Base-by-base conservation (phyloP, 495 filamentous ascomycete genomes). In the Tuber borchii region DNA sequence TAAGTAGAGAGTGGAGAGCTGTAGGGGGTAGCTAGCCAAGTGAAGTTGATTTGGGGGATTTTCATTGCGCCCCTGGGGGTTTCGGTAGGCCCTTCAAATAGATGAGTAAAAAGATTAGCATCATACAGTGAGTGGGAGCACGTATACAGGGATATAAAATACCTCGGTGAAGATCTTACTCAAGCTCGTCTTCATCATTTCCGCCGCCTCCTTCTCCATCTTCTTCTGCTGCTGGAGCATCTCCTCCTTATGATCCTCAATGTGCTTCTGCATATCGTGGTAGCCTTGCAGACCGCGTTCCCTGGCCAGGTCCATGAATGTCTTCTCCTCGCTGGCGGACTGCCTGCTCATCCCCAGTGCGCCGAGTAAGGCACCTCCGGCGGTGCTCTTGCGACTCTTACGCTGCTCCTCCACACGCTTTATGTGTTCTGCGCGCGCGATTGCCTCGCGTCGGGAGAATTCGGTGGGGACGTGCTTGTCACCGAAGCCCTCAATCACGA, bases 231-330 rank as follows among this genome's bases (percentile, higher is more conserved):
- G 94, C 86, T 91, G 92, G 80, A 98, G 86, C 93, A 94, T 96
- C 85, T 93, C 93, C 86, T 93, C 92, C 56, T 93, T 95, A 83
- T 98, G 95, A 84, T 94, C 91, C 65, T 90, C 87, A 82, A 99
- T 95, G 85, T 97, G 90, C 81, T 88, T 89, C 85, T 98, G 95
- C 76, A 97, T 88, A 82, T 89, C 83, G 86, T 97, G 89, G 85
- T 98, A 98, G 83, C 93, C 90, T 85, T 91, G 90, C 85, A 93
- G 92, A 39, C 96, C 95, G 51, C 93, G 87, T 86, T 99, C 96
- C 48, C 96, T 90, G 71, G 94, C 91, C 83, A 94, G 90, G 82
- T 99, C 95, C 85, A 92, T 93, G 71, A 96, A 87, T 91, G 97
- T 99, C 89, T 98, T 89, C 77, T 89, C 86, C 75, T 96, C 93